A percentile compares a stretch with the other conserved stretches of the same genome.
These are phyloP conservation scores for Eucalyptus paniculata DNA, from an alignment of 345 rosid genomes.

Conservation along the genomic window DNA sequence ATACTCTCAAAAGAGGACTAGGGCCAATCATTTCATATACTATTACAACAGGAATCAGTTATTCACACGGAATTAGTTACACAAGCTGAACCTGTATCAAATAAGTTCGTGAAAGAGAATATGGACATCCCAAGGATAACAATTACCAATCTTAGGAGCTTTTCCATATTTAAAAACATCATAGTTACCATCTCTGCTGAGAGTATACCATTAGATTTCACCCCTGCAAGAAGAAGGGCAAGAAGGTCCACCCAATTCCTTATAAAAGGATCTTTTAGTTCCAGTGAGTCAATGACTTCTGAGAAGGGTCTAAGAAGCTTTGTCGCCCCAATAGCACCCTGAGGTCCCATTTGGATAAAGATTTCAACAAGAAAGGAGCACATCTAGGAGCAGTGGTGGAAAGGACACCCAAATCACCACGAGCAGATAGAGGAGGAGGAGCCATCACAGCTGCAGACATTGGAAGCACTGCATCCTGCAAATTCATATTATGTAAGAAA, in stretches of 20 bases:
- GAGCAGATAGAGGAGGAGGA: conserved; percentile 69
- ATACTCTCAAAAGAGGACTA: neutral
- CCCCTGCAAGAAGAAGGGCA: conserved; percentile 89
- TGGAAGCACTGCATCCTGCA: conserved; percentile 88
- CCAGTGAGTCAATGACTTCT: conserved; percentile 66
- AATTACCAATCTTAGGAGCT: neutral
- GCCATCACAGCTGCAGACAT: conserved; percentile 88
- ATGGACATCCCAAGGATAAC: neutral
- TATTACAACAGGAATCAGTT: neutral
- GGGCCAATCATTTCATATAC: neutral
- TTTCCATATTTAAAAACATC: neutral
- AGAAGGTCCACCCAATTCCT: conserved; percentile 90
- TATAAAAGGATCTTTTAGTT: conserved; percentile 66
- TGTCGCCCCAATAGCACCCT: conserved; percentile 76
- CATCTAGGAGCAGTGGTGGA: conserved; percentile 82
- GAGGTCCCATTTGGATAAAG: conserved; percentile 77
- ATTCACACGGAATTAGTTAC: neutral
- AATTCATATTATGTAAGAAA: neutral
- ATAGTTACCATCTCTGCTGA: conserved; percentile 95
- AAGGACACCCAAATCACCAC: conserved; percentile 74
- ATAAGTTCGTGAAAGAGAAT: neutral
- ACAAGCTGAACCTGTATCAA: neutral
- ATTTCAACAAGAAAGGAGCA: conserved; percentile 74
- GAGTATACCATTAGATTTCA: conserved; percentile 60
- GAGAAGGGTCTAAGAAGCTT: conserved; percentile 88